phyloP scores from a whole-genome alignment of 1,139 yeast species.

The Saccharomycopsis hybrid region DNA sequence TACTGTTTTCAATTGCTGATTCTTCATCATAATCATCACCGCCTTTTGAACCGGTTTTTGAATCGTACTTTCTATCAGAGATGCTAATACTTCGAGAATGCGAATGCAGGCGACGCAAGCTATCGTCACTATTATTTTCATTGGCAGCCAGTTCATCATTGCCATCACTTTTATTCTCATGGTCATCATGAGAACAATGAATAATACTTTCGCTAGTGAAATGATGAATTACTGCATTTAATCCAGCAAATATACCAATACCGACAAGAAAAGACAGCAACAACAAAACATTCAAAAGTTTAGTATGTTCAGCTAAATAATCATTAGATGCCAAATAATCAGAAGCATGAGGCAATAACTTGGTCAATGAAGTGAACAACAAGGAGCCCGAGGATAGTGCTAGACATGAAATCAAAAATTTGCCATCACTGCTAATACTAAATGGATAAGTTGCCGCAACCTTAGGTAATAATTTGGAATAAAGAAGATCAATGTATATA shows the following conservation, averaged over 20 bases:
- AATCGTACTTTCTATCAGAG: not conserved
- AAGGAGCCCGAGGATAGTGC: constrained; percentile 75
- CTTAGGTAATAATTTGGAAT: constrained; percentile 37
- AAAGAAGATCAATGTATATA: constrained; percentile 45
- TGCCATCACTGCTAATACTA: constrained; percentile 51
- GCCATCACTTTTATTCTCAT: constrained; percentile 20
- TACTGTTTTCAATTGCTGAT: too few species aligned
- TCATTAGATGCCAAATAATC: constrained; percentile 30
- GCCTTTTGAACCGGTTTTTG: not conserved
- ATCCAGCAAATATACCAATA: constrained; percentile 45
- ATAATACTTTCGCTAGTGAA: constrained; percentile 78
- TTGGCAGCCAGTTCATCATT: constrained; percentile 8
- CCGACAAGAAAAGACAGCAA: constrained; percentile 54
- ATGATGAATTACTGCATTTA: constrained; percentile 63
- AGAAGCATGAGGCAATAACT: constrained; percentile 62
- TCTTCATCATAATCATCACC: too few species aligned
- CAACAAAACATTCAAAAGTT: constrained; percentile 34
- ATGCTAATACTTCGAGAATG: not conserved
- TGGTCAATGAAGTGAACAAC: constrained; percentile 67
- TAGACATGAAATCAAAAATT: constrained; percentile 57
- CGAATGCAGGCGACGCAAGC: too few species aligned
- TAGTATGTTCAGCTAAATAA: constrained; percentile 23
- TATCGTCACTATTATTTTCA: not conserved
- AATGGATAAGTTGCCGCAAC: constrained; percentile 41
- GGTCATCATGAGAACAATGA: constrained; percentile 61